Base-by-base conservation (phyloP, 169 alveolate species). In the Eimeria falciformis region DNA sequence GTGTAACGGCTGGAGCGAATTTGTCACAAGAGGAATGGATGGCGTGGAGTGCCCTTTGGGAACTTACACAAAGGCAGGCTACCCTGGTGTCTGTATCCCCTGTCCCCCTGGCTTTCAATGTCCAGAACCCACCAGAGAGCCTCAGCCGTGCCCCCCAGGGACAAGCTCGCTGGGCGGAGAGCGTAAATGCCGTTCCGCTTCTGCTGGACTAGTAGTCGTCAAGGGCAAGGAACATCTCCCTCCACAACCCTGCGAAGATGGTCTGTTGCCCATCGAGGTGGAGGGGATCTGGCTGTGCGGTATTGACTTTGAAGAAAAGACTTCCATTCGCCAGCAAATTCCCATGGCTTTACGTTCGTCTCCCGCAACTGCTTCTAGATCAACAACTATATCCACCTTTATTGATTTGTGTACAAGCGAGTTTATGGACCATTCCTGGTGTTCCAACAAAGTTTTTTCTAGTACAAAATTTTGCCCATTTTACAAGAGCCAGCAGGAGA, bases 61-160 rank as follows among this genome's bases (percentile, higher is more conserved):
- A n/a, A 79, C 89, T 3, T 79, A 79, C 66, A 79, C 89, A 5
- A 79, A 79, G 45, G 58, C n/a, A 29, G 58, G 53, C 33, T 79
- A 55, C 73, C 89, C 89, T 2, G 89, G 89, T 40, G 43, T 79
- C 18, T 79, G 89, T 65, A 40, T 79, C 9, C 89, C 89, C n/a
- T 79, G 89, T 37, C 89, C 89, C 27, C 89, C 89, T 55, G 89
- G 89, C 14, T 79, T 55, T 33, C 89, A 79, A 21, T 79, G 89
- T 6, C 89, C 89, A 43, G 89, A 79, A 29, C 89, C 89, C 3
- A 62, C 25, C 3, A 23, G 33, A 53, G 40, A 5, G 43, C 89
- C 89, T 12, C 55, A 79, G 23, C 75, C 69, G 45, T 79, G 89
- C 55, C 89, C 89, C n/a, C 40, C 89, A 29, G 89, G 89, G 18